Base-by-base conservation (phyloP, 2,329 filamentous ascomycete genomes). In the Xylaria multiplex region DNA sequence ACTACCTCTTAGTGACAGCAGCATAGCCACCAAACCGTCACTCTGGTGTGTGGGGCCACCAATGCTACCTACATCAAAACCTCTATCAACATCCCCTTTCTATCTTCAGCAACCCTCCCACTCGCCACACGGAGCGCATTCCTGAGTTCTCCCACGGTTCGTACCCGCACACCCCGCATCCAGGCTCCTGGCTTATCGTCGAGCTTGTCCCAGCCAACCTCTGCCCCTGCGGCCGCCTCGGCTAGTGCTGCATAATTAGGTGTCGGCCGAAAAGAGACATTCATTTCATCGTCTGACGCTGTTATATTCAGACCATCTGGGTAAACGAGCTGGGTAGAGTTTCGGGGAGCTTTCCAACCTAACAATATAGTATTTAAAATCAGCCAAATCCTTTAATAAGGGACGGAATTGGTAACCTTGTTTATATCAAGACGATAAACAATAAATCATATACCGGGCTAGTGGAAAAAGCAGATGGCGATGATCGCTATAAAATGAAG, bases 341-440 rank as follows among this genome's bases (percentile, higher is more conserved):
- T 70, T 2, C 72, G 68, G 3, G 71, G 72, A 4, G 72, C 71
- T 42, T 75, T 74, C 73, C 73, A 75, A 42, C 72, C 74, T 72
- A 35, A 35, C 32, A 35, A 3, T 6, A 35, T 7, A 19, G 19
- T 19, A 19, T 19, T 19, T 19, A 19, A 19, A 19, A 19, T 19
- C 19, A 19, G 19, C 19, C 19, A 19, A 19, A 19, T 19, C 19
- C 19, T 19, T 19, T 19, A 19, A 19, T 19, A 19, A 19, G 19
- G 19, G 19, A 19, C 19, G 19, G 19, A 19, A 19, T 19, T 19
- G 19, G 19, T 19, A 19, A 19, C 19, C 19, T 19, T 19, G 19
- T 19, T 19, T 19, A 19, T 19, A 19, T 19, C 19, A 19, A 19
- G 19, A 19, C 19, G 19, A 19, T 19, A 19, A 19, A 19, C 19